These are phyloP conservation scores for Austroboletus niveus DNA, from an alignment of 1,284 basidiomycete genomes.

Conservation along the genomic window DNA sequence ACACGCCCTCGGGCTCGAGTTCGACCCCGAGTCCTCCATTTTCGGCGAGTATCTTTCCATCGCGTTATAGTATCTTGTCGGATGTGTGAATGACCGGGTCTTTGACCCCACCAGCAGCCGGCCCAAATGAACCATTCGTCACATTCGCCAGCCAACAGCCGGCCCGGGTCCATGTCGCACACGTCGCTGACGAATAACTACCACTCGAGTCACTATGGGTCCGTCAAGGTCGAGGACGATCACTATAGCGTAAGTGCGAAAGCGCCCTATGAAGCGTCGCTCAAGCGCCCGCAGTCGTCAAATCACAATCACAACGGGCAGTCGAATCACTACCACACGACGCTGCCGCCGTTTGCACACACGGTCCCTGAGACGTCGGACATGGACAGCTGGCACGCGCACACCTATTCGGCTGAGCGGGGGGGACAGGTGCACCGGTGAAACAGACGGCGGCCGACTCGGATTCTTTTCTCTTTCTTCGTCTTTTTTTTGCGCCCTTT, in stretches of 20 bases:
- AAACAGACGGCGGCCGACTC: background rate
- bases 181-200: constrained; percentile 30
- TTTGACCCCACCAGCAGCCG: constrained; percentile 52
- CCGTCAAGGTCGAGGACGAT: constrained; percentile 68
- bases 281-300: constrained; percentile 21
- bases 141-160: constrained; percentile 47
- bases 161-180: constrained; percentile 37
- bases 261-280: background rate
- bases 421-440: constrained; percentile 51
- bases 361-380: constrained; percentile 36
- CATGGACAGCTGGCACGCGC: constrained; percentile 56
- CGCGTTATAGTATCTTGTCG: constrained; percentile 19
- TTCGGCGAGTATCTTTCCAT: constrained; percentile 71
- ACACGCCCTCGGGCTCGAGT: constrained; percentile 70
- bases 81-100: constrained; percentile 39
- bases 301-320: constrained; percentile 38
- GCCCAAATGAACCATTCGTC: constrained; percentile 53
- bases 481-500: background rate
- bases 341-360: constrained; percentile 47
- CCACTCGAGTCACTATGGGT: constrained; percentile 40
- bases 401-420: constrained; percentile 58
- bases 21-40: constrained; percentile 72
- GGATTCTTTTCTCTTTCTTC: background rate
- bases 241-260: constrained; percentile 49
- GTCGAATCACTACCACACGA: constrained; percentile 34